Evolutionary conservation across 371 early-diverging fungal genomes (phyloP).

Genomic region (Apophysomyces sp.): DNA sequence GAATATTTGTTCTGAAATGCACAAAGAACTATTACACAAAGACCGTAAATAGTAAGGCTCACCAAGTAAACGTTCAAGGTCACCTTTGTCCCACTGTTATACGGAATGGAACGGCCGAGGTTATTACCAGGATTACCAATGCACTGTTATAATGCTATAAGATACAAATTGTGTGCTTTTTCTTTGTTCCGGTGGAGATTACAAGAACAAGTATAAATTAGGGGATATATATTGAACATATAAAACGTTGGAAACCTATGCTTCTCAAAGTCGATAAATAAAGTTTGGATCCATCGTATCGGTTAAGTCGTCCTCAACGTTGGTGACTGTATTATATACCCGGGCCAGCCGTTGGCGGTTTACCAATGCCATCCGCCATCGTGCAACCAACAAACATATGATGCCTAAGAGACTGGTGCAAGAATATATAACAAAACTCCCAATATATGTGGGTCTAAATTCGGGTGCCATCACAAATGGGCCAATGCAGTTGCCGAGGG

Average conservation of each 20-base stretch:
- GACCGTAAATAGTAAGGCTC: too few relatives aligned
- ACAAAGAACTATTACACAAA: too few relatives aligned
- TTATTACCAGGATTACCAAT: too few relatives aligned
- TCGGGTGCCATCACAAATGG: constrained; percentile 25
- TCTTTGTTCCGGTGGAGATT: too few relatives aligned
- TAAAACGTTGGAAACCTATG: background rate
- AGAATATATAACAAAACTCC: constrained; percentile 29
- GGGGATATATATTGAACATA: background rate
- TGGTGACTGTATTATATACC: constrained; percentile 5
- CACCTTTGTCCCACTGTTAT: background rate
- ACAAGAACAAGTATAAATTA: too few relatives aligned
- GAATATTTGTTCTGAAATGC: too few relatives aligned
- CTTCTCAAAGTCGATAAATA: constrained; percentile 19
- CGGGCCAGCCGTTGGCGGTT: constrained; percentile 13
- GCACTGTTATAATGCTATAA: too few relatives aligned
- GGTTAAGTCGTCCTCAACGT: constrained; percentile 23
- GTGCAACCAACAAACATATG: constrained; percentile 18
- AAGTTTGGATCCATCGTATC: constrained; percentile 23
- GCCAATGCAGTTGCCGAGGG: constrained; percentile 24
- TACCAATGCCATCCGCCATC: constrained; percentile 16
- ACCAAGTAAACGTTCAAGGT: too few relatives aligned
- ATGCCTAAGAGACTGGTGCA: constrained; percentile 17
- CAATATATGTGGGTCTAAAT: constrained; percentile 28
- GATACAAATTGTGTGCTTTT: too few relatives aligned
- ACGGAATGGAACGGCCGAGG: too few relatives aligned